phyloP scores from a whole-genome alignment of 2,329 filamentous ascomycete genomes.

The Cercospora beticola region DNA sequence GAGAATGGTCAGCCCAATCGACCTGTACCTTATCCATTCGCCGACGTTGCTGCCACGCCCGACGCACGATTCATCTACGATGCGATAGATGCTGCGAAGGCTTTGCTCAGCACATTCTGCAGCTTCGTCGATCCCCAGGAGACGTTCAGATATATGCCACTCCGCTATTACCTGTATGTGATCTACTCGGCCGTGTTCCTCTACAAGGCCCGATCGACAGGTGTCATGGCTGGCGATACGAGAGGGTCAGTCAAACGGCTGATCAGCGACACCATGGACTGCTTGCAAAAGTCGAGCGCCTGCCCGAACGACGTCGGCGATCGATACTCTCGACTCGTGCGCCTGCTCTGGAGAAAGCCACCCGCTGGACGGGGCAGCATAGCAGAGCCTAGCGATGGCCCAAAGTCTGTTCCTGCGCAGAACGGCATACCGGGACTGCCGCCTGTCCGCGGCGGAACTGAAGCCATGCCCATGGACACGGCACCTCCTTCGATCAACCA shows the following conservation, averaged over 20 bases:
- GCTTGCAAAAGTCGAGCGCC: conserved; percentile 59
- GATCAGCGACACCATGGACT: conserved; percentile 59
- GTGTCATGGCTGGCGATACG: conserved; percentile 57
- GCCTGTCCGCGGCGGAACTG: conserved; percentile 2
- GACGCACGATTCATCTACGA: conserved; percentile 68
- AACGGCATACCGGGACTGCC: conserved; percentile 17
- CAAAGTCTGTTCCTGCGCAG: conserved; percentile 19
- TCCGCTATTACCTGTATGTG: conserved; percentile 61
- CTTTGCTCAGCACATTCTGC: conserved; percentile 60
- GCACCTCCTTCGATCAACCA: conserved; percentile 47
- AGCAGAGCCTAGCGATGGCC: conserved; percentile 27
- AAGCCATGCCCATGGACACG: conserved; percentile 24
- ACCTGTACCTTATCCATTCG: conserved; percentile 30
- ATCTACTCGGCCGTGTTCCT: conserved; percentile 66
- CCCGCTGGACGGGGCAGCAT: conserved; percentile 29
- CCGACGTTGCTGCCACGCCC: conserved; percentile 55
- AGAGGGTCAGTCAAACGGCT: conserved; percentile 58
- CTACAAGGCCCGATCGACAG: conserved; percentile 63
- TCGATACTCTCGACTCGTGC: conserved; percentile 61
- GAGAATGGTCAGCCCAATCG: conserved; percentile 27
- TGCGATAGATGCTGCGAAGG: conserved; percentile 63
- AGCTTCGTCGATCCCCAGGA: conserved; percentile 59
- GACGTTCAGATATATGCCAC: conserved; percentile 63
- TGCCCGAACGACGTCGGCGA: conserved; percentile 61
- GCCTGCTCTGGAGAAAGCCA: conserved; percentile 57